These are phyloP conservation scores for Fusarium xylarioides DNA, from an alignment of 2,329 filamentous ascomycete species.

Conservation along the genomic window DNA sequence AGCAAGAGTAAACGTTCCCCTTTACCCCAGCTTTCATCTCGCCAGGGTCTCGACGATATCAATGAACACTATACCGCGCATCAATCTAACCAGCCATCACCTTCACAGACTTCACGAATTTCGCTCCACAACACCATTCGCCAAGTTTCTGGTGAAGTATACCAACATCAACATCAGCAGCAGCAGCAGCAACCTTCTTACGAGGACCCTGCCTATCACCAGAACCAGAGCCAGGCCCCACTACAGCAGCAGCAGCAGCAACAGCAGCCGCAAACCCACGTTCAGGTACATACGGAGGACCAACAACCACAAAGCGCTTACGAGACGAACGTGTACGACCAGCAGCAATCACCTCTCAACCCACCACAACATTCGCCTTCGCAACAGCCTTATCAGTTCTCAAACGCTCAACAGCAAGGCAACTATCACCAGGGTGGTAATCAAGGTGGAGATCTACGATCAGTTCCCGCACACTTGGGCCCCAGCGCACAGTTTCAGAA, in stretches of 20 bases:
- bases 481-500: conserved; percentile 52
- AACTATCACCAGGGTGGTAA: conserved; percentile 43
- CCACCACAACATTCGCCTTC: conserved; percentile 22
- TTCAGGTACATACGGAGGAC: conserved; percentile 28
- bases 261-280: conserved; percentile 28
- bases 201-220: conserved; percentile 54
- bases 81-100: conserved; percentile 53
- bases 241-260: conserved; percentile 33
- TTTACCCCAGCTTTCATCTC: conserved; percentile 54
- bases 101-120: conserved; percentile 52
- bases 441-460: conserved; percentile 47
- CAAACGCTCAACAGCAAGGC: conserved; percentile 49
- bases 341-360: conserved; percentile 39
- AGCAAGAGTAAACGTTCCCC: conserved; percentile 42
- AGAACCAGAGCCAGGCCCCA: conserved; percentile 48
- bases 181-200: conserved; percentile 52
- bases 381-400: conserved; percentile 37
- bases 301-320: conserved; percentile 49
- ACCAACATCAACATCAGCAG: conserved; percentile 53
- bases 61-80: conserved; percentile 50
- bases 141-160: conserved; percentile 57
- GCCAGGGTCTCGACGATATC: conserved; percentile 55
- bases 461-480: conserved; percentile 49
- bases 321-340: conserved; percentile 53
- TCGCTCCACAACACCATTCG: conserved; percentile 55